Conservation (phyloP, 257 asterid species). For the Euphrasia confusa region DNA sequence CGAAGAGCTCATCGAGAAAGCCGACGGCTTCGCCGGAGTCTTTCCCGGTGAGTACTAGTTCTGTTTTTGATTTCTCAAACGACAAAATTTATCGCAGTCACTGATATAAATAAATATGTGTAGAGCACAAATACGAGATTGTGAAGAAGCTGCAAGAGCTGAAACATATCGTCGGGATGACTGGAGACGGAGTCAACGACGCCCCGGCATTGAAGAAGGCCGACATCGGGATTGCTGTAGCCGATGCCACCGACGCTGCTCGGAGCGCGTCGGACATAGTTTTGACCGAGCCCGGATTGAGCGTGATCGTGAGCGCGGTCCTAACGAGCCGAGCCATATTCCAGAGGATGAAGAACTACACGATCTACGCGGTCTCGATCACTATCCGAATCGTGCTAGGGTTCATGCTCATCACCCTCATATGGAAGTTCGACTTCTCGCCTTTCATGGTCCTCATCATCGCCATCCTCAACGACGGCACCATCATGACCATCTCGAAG, state of each 20-base stretch:
- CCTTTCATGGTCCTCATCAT: constrained; percentile 66
- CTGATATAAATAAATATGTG: background rate
- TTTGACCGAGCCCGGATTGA: constrained; percentile 49
- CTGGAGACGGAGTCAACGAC: constrained; percentile 65
- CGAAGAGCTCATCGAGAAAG: constrained; percentile 55
- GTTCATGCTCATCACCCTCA: constrained; percentile 52
- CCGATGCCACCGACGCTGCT: constrained; percentile 61
- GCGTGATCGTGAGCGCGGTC: constrained; percentile 52
- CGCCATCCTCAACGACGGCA: constrained; percentile 60
- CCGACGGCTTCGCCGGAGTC: constrained; percentile 62
- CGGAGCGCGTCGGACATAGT: constrained; percentile 53
- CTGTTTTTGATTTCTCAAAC: no score
- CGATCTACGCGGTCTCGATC: constrained; percentile 59
- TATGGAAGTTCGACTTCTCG: constrained; percentile 63
- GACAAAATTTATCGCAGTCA: no score
- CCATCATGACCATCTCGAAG: constrained; percentile 59
- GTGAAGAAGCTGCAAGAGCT: constrained; percentile 56
- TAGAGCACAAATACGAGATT: constrained; percentile 55
- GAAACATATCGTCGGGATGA: constrained; percentile 58
- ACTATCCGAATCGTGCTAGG: constrained; percentile 59
- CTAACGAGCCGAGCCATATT: constrained; percentile 53
- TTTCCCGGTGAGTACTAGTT: constrained; percentile 38
- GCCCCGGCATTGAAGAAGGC: constrained; percentile 58
- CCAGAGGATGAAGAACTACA: constrained; percentile 66
- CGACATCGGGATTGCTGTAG: constrained; percentile 57